These are phyloP conservation scores for Blastocystis sp. DNA, from an alignment of 352 stramenopile species.

Conservation along the genomic window DNA sequence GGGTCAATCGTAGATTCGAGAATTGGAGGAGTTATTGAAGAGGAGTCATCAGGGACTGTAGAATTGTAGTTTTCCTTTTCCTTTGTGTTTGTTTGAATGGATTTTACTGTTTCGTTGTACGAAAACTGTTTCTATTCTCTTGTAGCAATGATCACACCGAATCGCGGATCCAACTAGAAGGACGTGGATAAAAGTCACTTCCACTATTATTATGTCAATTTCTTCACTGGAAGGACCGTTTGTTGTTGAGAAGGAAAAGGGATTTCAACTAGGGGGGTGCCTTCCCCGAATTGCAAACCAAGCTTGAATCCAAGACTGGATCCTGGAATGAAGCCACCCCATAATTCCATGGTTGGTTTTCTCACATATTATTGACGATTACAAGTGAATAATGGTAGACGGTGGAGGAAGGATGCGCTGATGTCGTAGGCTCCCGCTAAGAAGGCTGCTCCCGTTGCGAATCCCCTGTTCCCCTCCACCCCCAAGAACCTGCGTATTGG, in stretches of 20 bases:
- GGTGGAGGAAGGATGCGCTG: neutral
- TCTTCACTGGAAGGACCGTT: neutral
- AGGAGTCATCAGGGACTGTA: neutral
- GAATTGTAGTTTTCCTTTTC: neutral
- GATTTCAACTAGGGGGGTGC: constrained; percentile 31
- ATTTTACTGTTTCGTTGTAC: neutral
- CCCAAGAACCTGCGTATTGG: constrained; percentile 55
- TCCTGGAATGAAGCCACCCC: neutral
- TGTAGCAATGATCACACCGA: too few relatives aligned
- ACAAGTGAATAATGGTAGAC: neutral
- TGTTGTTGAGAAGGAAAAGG: neutral
- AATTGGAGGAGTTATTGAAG: constrained; percentile 21
- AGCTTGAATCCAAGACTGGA: neutral
- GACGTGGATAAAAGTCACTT: neutral
- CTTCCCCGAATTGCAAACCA: neutral
- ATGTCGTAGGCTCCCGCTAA: constrained; percentile 48
- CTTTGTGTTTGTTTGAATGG: neutral
- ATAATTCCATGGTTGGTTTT: constrained; percentile 15
- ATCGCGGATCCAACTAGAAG: neutral
- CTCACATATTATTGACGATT: neutral
- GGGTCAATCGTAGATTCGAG: neutral
- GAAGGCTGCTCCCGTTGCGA: constrained; percentile 45
- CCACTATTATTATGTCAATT: neutral
- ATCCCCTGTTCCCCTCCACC: constrained; percentile 44
- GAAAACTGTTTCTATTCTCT: neutral